Conservation (phyloP, 495 filamentous ascomycete species). For the Penicillium riverlandense region DNA sequence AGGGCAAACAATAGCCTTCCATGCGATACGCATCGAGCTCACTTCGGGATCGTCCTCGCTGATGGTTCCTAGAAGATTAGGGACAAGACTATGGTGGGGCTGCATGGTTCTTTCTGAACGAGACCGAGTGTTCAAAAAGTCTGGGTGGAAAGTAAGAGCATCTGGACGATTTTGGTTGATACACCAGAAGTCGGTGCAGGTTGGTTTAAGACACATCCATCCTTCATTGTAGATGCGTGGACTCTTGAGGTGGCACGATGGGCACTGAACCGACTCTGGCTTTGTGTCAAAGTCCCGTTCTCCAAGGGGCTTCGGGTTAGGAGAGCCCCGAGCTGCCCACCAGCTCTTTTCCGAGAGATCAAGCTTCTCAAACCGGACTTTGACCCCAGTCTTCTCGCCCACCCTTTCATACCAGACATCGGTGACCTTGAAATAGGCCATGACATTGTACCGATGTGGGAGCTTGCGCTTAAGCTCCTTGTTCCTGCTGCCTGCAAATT, state of each 20-base stretch:
- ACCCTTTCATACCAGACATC: constrained; percentile 64
- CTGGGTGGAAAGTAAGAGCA: constrained; percentile 44
- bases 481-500: constrained; percentile 44
- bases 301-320: constrained; percentile 8
- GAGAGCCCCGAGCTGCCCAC: constrained; percentile 49
- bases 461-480: constrained; percentile 43
- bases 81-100: constrained; percentile 27
- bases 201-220: constrained; percentile 62
- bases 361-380: constrained; percentile 66
- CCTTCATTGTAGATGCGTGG: constrained; percentile 46
- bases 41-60: constrained; percentile 16
- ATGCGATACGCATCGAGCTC: constrained; percentile 28
- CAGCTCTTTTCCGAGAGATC: constrained; percentile 53
- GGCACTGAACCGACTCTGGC: constrained; percentile 26
- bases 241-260: constrained; percentile 27
- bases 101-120: constrained; percentile 27
- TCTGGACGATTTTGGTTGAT: constrained; percentile 13
- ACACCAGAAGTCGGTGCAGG: constrained; percentile 54
- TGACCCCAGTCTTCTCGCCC: constrained; percentile 36
- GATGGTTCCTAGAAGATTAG: constrained; percentile 31
- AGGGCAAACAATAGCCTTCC: constrained; percentile 68
- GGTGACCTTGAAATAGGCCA: constrained; percentile 67
- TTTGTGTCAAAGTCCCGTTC: constrained; percentile 15
- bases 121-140: constrained; percentile 47
- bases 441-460: constrained; percentile 60